Base-by-base conservation (phyloP, 2,329 filamentous ascomycete genomes). In the Pyrenophora teres region DNA sequence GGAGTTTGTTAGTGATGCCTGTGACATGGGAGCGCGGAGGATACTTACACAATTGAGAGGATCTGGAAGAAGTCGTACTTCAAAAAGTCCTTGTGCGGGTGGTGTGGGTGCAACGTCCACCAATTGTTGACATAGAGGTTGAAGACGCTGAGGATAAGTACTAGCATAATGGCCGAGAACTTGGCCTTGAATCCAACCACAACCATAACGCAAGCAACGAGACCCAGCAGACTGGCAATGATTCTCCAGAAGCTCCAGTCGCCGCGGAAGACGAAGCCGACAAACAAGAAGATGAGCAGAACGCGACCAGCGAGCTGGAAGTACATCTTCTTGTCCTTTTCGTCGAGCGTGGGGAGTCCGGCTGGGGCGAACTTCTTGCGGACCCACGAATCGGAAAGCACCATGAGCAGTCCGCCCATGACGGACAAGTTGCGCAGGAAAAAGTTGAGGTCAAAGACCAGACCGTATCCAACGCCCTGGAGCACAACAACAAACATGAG, bases 51-150 rank as follows among this genome's bases (percentile, higher is more conserved):
- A 74, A 99, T 99, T 45, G 94, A 99, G 48, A 99, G 83, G 68
- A 97, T 97, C 82, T 99, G 94, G 87, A 99, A 99, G 83, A 99
- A 99, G 76, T 99, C 94, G 84, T 99, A 99, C 81, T 99, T 99
- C 82, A 94, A 94, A 74, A 99, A 99, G 78, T 99, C 94, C 85
- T 97, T 97, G 83, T 97, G 93, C 41, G 94, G 94, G 81, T 99
- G 94, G 80, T 96, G 90, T 64, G 93, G 89, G 80, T 97, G 93
- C 63, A 99, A 90, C 89, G 92, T 97, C 94, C 94, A 99, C 83
- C 97, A 99, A 85, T 97, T 99, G 86, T 99, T 99, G 68, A 97
- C 94, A 60, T 97, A 76, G 39, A 99, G 77, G 77, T 99, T 99
- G 83, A 99, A 99, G 60, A 97, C 80, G 78, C 92, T 97, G 70